phyloP scores from a whole-genome alignment of 805 yeast species.

The Vanderwaltozyma polyspora region DNA sequence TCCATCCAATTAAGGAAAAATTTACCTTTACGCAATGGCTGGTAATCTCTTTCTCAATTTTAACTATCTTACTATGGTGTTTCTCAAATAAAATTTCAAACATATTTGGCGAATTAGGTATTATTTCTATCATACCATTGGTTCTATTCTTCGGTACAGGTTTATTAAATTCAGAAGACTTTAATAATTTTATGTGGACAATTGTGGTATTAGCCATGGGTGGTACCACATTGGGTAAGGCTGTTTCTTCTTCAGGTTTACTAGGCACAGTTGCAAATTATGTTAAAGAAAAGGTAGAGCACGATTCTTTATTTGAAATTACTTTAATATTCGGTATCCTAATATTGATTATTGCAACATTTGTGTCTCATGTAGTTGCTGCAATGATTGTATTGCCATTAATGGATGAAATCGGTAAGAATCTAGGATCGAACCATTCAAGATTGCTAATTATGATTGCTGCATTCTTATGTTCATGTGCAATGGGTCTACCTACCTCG shows the following conservation, averaged over 20 bases:
- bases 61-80: conserved; percentile 85
- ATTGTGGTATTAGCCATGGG: conserved; percentile 96
- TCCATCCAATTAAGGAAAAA: conserved; percentile 47
- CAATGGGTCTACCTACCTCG: conserved; percentile 96
- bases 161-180: conserved; percentile 74
- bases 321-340: conserved; percentile 71
- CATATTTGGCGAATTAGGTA: conserved; percentile 91
- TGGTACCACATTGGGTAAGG: conserved; percentile 90
- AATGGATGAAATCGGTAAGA: conserved; percentile 78
- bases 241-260: conserved; percentile 85
- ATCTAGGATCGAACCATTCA: conserved; percentile 70
- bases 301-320: conserved; percentile 60
- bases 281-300: conserved; percentile 56
- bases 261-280: conserved; percentile 62
- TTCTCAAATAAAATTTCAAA: conserved; percentile 62
- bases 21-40: conserved; percentile 68
- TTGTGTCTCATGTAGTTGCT: conserved; percentile 94
- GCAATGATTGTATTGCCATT: conserved; percentile 87
- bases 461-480: conserved; percentile 72
- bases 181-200: conserved; percentile 94
- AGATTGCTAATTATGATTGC: conserved; percentile 59
- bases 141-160: conserved; percentile 92
- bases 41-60: conserved; percentile 51
- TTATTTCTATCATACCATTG: conserved; percentile 81
- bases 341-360: conserved; percentile 78